Evolutionary conservation across 78 protist species (phyloP), one percentile per base, ranked within the genome.

Genomic region (Chrysochromulina tobinii): DNA sequence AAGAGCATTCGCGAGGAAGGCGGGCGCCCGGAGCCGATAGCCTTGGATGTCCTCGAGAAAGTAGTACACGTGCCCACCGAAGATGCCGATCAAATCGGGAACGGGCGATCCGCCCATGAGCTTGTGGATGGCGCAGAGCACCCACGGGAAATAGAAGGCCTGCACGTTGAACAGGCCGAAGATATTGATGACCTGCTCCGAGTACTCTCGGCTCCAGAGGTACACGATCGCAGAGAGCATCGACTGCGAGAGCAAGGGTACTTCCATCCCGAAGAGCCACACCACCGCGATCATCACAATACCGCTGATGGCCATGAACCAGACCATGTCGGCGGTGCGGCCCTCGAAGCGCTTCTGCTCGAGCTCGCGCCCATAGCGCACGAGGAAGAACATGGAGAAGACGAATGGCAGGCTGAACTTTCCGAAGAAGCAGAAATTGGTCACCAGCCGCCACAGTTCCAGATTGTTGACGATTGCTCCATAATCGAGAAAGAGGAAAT

Each of bases 21-120:
- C 14, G 5, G 79, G 79, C 38, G 79, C 79, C 3, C 38, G 21
- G 3, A 50, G 57, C 23, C 58, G 58, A 0, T 14, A 12, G 54
- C 84, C 59, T 7, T 79, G 87, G 64, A 79, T 64, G 17, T 79
- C 87, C 17, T 58, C 83, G 61, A 94, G 57, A 75, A 88, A 91
- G 61, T 83, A 89, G 94, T 91, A 94, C 48, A 88, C 55, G 77
- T 94, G 96, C 53, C 96, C 96, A 18, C 73, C 92, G 53, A 89
- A 1, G 50, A 94, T 91, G 72, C 96, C 96, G 48, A 89, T 1
- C 48, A 94, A 81, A 14, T 94, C 93, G 5, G 38, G 75, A 11
- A 89, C 23, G 6, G 94, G 94, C 54, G 64, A 54, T 0, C 92
- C 92, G 51, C 96, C 96, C 77, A 94, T 83, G 57, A 91, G 90